Evolutionary conservation across 2,329 filamentous ascomycete species (phyloP), one percentile per base, ranked within the genome.

Genomic region (Aspergillus pseudonomiae): DNA sequence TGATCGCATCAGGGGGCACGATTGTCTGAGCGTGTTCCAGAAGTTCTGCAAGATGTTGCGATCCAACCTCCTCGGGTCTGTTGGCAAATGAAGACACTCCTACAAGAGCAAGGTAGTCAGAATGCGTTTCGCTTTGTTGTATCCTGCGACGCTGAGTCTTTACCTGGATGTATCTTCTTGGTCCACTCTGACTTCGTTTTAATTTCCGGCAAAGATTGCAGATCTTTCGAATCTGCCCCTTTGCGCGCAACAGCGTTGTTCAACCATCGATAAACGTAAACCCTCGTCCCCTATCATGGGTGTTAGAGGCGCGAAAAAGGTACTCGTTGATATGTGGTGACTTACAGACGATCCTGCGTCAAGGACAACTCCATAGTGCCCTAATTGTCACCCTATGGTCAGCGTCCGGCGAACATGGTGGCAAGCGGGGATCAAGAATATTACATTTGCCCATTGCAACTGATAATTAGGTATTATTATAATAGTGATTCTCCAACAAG

Each of bases 211-310:
- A 99, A 81, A 57, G 85, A 87, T 63, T 87, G 85, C 56, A 94
- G 76, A 48, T 91, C 85, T 46, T 87, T 79, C 24, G 81, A 73
- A 52, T 84, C 82, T 41, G 87, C 89, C 61, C 89, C 81, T 65
- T 88, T 84, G 72, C 87, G 82, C 67, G 91, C 90, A 69, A 85
- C 85, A 45, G 87, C 83, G 67, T 89, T 89, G 74, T 96, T 91
- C 74, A 94, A 87, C 95, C 95, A 99, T 79, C 89, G 88, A 81
- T 99, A 99, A 63, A 99, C 88, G 78, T 99, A 93, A 67, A 97
- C 86, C 76, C 95, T 91, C 73, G 94, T 98, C 77, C 95, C 94
- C 78, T 86, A 43, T 54, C n/a, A 11, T 28, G 46, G 65, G 57
- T 19, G 54, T 60, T 65, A 62, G 59, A 62, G 48, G 45, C 43